phyloP scores from a whole-genome alignment of 2,329 filamentous ascomycete species.

The Cladosporium sp. region DNA sequence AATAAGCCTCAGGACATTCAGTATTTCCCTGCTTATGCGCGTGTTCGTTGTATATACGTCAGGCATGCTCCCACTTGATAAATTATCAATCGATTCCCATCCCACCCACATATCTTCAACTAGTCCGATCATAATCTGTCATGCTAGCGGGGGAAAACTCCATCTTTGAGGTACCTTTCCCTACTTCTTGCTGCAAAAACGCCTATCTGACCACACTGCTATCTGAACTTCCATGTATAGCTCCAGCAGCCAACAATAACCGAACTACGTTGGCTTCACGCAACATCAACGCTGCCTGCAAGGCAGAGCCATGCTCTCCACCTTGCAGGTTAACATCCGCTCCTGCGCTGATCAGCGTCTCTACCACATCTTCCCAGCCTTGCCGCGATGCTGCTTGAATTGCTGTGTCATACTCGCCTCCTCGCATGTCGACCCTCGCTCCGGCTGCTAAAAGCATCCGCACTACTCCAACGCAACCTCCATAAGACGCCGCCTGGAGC shows the following conservation, averaged over 20 bases:
- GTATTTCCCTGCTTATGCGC: too few relatives aligned
- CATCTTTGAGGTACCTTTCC: too few relatives aligned
- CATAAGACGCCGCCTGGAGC: conserved; percentile 11
- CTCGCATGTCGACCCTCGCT: conserved; percentile 13
- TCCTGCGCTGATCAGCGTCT: conserved; percentile 18
- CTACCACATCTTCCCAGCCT: conserved; percentile 16
- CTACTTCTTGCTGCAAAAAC: too few relatives aligned
- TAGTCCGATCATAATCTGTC: too few relatives aligned
- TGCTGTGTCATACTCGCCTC: background rate
- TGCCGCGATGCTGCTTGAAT: background rate
- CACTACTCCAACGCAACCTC: conserved; percentile 8
- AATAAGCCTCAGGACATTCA: too few relatives aligned
- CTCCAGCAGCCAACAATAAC: conserved; percentile 17
- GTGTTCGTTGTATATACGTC: too few relatives aligned
- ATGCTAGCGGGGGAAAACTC: too few relatives aligned
- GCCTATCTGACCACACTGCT: too few relatives aligned
- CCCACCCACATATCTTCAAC: too few relatives aligned
- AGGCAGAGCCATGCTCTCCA: conserved; percentile 11
- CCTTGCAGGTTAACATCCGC: conserved; percentile 17
- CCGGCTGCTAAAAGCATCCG: conserved; percentile 13
- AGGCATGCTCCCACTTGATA: too few relatives aligned
- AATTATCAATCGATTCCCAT: too few relatives aligned
- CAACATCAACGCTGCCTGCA: conserved; percentile 13
- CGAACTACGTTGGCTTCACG: conserved; percentile 9
- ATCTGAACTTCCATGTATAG: too few relatives aligned